phyloP scores from a whole-genome alignment of 2,329 filamentous ascomycete species.

The Chaetoscypha palmicola region DNA sequence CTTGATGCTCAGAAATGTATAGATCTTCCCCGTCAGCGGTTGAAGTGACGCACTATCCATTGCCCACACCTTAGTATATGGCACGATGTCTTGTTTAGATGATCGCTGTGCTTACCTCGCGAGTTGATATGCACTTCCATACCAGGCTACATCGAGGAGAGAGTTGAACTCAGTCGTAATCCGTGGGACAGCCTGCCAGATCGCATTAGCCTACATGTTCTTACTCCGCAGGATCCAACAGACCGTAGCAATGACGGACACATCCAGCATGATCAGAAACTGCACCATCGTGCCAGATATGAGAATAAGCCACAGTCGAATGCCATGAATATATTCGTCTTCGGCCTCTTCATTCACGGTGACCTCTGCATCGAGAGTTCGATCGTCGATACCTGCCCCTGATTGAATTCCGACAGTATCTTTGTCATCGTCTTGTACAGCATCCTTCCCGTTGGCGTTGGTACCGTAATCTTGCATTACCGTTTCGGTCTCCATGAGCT shows the following conservation, averaged over 20 bases:
- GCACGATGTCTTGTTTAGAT: neutral
- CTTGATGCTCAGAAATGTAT: neutral
- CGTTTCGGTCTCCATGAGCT: no score
- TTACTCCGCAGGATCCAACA: neutral
- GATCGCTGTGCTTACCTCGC: slow-evolving; percentile 24
- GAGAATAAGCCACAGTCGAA: slow-evolving; percentile 23
- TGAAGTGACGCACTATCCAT: neutral
- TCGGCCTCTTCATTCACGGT: no score
- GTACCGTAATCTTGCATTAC: no score
- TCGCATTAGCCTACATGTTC: neutral
- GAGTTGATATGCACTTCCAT: slow-evolving; percentile 43
- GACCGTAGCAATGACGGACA: slow-evolving; percentile 46
- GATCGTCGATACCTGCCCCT: no score
- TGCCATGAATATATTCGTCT: slow-evolving; percentile 12
- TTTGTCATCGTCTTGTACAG: no score
- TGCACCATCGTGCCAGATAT: slow-evolving; percentile 35
- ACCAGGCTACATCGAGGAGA: slow-evolving; percentile 49
- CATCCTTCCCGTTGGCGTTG: no score
- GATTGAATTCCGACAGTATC: no score
- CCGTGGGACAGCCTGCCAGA: slow-evolving; percentile 27
- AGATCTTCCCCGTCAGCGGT: slow-evolving; percentile 1
- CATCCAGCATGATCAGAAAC: slow-evolving; percentile 45
- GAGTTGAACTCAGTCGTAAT: slow-evolving; percentile 46
- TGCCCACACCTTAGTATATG: neutral
- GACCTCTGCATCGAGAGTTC: no score